Evolutionary conservation across 1,284 basidiomycete species (phyloP).

Genomic region (Moesziomyces sp.): DNA sequence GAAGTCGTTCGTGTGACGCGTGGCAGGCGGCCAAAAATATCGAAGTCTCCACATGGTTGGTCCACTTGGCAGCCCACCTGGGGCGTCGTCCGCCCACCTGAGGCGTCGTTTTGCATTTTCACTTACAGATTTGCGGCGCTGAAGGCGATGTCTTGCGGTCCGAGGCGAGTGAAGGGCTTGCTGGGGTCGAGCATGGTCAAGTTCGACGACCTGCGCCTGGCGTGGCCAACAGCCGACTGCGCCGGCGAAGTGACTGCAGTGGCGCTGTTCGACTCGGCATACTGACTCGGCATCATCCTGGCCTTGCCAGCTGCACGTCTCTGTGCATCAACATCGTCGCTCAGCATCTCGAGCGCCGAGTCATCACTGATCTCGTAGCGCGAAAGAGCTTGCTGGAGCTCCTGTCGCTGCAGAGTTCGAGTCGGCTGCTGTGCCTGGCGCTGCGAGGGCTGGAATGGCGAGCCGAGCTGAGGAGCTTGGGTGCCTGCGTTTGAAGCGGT

Average conservation of each 20-base stretch:
- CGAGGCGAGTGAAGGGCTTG: slow-evolving; percentile 40
- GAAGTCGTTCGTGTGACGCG: no score
- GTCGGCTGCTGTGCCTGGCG: slow-evolving; percentile 1
- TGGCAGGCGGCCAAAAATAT: slow-evolving; percentile 1
- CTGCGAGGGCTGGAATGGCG: slow-evolving; percentile 14
- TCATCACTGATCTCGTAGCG: slow-evolving; percentile 18
- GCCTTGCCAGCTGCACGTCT: slow-evolving; percentile 29
- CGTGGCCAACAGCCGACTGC: slow-evolving; percentile 1
- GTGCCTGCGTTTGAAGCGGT: background rate
- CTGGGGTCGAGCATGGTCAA: slow-evolving; percentile 8
- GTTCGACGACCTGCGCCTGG: slow-evolving; percentile 5
- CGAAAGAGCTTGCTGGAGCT: slow-evolving; percentile 3
- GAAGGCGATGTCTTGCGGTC: slow-evolving; percentile 37
- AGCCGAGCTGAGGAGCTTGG: slow-evolving; percentile 7
- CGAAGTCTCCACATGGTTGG: slow-evolving; percentile 2
- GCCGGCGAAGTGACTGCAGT: slow-evolving; percentile 7
- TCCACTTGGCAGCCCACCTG: background rate
- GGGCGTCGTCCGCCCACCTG: no score
- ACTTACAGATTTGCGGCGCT: slow-evolving; percentile 38
- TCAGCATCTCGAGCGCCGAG: slow-evolving; percentile 31
- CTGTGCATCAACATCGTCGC: slow-evolving; percentile 20
- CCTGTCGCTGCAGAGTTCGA: background rate
- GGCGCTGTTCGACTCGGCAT: background rate
- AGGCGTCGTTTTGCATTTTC: background rate
- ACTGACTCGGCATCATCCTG: slow-evolving; percentile 17